Conservation (phyloP, 768 basidiomycete genomes). For the Tephrocybe sp. region DNA sequence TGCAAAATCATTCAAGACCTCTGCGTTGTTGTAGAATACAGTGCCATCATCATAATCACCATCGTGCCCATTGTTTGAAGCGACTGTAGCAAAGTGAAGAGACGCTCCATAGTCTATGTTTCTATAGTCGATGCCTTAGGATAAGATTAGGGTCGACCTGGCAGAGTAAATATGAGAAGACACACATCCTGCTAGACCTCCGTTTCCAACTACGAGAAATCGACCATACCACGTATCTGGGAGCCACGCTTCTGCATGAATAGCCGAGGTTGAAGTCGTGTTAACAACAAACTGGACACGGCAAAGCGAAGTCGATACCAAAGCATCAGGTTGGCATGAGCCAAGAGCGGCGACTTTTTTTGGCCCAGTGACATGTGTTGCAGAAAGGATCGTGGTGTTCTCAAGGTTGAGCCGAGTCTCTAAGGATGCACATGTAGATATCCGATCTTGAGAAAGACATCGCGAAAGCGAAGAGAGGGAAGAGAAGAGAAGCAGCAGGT, state of each 20-base stretch:
- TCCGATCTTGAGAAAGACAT: conserved; percentile 1
- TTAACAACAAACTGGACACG: neutral
- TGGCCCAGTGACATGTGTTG: conserved; percentile 1
- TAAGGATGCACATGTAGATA: neutral
- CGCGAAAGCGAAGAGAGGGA: neutral
- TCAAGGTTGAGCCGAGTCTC: neutral
- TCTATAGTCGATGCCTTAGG: conserved; percentile 2
- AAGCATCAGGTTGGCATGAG: neutral
- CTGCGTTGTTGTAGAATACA: conserved; percentile 1
- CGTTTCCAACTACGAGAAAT: conserved; percentile 9
- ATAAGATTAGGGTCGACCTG: neutral
- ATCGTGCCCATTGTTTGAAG: conserved; percentile 9
- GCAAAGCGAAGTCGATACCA: conserved; percentile 1
- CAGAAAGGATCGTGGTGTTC: conserved; percentile 6
- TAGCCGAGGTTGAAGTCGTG: conserved; percentile 6
- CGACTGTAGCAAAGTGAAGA: conserved; percentile 7
- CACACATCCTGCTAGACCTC: conserved; percentile 5
- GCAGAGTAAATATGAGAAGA: neutral
- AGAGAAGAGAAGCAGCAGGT: conserved; percentile 1
- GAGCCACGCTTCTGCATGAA: conserved; percentile 13
- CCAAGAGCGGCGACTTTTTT: neutral
- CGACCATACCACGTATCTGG: conserved; percentile 12
- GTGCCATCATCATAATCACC: conserved; percentile 1
- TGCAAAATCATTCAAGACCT: conserved; percentile 14
- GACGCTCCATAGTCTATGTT: conserved; percentile 10